A percentile compares a stretch with the other conserved stretches of the same genome.
These are phyloP conservation scores for Syncephalastrum racemosum DNA, from an alignment of 371 early-diverging fungal genomes.

Conservation along the genomic window DNA sequence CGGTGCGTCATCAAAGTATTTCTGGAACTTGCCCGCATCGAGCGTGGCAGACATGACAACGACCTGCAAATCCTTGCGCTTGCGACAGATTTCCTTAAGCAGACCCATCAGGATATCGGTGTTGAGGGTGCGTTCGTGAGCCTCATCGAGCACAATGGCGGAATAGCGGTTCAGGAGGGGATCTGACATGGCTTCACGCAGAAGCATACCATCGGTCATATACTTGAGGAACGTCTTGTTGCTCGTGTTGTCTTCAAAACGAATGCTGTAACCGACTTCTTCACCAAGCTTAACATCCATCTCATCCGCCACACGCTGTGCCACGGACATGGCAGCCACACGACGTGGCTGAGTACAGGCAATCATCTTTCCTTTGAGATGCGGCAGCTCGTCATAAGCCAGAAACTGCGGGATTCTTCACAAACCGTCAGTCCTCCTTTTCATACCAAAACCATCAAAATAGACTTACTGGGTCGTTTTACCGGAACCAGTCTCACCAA, in stretches of 20 bases:
- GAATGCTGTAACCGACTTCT: conserved; percentile 96
- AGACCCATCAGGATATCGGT: conserved; percentile 98
- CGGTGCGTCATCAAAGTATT: conserved; percentile 79
- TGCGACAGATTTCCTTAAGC: conserved; percentile 69
- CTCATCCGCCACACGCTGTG: conserved; percentile 95
- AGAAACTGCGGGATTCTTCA: conserved; percentile 92
- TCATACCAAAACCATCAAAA: neutral
- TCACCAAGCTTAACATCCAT: conserved; percentile 87
- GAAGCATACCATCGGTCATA: conserved; percentile 99
- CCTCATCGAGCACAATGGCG: conserved; percentile 96
- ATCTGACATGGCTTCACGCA: conserved; percentile 97
- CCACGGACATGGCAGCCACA: conserved; percentile 98
- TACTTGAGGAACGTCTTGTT: conserved; percentile 87
- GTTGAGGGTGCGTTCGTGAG: conserved; percentile 95
- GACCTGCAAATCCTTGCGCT: conserved; percentile 75
- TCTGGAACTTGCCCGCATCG: conserved; percentile 87
- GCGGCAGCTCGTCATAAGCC: conserved; percentile 88
- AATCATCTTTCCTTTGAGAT: conserved; percentile 84
- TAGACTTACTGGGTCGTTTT: conserved; percentile 92
- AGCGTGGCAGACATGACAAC: conserved; percentile 94
- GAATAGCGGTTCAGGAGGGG: conserved; percentile 83
- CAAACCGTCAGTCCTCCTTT: neutral
- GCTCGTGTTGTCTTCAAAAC: conserved; percentile 94
- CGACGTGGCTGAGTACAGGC: conserved; percentile 99
- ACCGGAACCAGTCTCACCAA: conserved; percentile 88